phyloP scores from a whole-genome alignment of 495 filamentous ascomycete genomes.

The Zalerion maritima region DNA sequence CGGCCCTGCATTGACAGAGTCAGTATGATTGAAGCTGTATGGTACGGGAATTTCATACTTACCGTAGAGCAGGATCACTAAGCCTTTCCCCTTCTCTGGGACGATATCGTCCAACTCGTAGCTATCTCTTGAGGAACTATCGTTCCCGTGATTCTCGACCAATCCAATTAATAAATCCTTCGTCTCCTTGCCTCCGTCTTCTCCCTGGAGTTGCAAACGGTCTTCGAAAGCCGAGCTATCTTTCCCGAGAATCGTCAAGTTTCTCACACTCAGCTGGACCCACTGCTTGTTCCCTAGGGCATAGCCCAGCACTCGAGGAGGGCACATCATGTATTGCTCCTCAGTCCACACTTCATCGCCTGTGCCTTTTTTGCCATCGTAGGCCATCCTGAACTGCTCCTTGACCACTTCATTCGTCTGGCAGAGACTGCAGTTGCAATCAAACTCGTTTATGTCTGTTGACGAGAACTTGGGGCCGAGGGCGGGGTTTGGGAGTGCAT shows the following conservation, averaged over 20 bases:
- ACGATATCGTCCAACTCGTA: slow-evolving; percentile 9
- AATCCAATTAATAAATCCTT: slow-evolving; percentile 8
- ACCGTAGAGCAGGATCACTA: slow-evolving; percentile 15
- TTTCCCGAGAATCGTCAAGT: slow-evolving; percentile 2
- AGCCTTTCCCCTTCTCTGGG: slow-evolving; percentile 11
- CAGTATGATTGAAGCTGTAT: not conserved
- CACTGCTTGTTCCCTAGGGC: slow-evolving; percentile 14
- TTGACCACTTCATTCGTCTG: slow-evolving; percentile 2
- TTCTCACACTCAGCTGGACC: slow-evolving; percentile 10
- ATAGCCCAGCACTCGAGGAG: slow-evolving; percentile 19
- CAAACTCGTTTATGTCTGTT: not conserved
- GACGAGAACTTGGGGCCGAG: slow-evolving; percentile 1
- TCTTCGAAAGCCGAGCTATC: slow-evolving; percentile 1
- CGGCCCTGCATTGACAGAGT: slow-evolving; percentile 1
- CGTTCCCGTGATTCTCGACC: slow-evolving; percentile 5
- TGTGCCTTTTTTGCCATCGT: slow-evolving; percentile 4
- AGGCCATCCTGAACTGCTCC: slow-evolving; percentile 1
- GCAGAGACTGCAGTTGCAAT: slow-evolving; percentile 6
- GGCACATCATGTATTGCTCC: slow-evolving; percentile 14
- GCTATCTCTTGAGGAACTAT: not conserved
- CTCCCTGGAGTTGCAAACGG: slow-evolving; percentile 4
- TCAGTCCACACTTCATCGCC: slow-evolving; percentile 2
- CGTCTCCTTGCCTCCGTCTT: not conserved
- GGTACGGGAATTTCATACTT: slow-evolving; percentile 1
- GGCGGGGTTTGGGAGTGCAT: slow-evolving; percentile 1